Evolutionary conservation across 495 filamentous ascomycete species (phyloP), one percentile per base, ranked within the genome.

Genomic region (Tuber magnatum): DNA sequence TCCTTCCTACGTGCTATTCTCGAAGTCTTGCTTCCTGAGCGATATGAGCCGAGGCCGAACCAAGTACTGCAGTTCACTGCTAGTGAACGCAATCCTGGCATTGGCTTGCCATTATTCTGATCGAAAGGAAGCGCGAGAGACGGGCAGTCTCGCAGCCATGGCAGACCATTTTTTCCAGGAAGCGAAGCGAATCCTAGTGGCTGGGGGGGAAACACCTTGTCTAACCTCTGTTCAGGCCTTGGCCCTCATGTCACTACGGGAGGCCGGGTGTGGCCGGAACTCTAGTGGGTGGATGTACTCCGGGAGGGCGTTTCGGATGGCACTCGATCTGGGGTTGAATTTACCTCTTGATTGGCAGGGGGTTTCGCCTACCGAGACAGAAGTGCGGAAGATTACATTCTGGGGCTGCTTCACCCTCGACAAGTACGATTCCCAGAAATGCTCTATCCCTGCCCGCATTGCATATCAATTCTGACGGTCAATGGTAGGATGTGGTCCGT

Each of bases 201-300:
- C 41, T 28, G 85, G 89, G 75, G 79, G 82, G 16, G 84, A 92
- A 73, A 86, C 89, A 38, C 87, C 88, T 80, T 87, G 85, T 0
- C 83, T 94, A 35, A 94, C 92, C 10, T 93, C 91, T 4, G 90
- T 94, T 56, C 93, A 94, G 83, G 91, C 92, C 0, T 82, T 94
- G 39, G 89, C 90, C 7, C 86, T 96, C 74, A 92, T 96, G 91
- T 89, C 88, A 38, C 88, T 90, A 48, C 84, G 89, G 56, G 88
- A 90, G 83, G 88, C 88, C 5, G 89, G 88, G 81, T 89, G 87
- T 80, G 88, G 88, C 20, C 85, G 87, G 18, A 89, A 91, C 76
- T 89, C 88, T n/a, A 89, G 89, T 73, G 89, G 88, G 61, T 90
- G 89, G 84, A 90, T 87, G 78, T 90, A 90, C 69, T 88, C 88